A percentile compares a stretch with the other conserved stretches of the same genome.
phyloP scores from a whole-genome alignment of 345 rosid species.

The Gossypium herbaceum region DNA sequence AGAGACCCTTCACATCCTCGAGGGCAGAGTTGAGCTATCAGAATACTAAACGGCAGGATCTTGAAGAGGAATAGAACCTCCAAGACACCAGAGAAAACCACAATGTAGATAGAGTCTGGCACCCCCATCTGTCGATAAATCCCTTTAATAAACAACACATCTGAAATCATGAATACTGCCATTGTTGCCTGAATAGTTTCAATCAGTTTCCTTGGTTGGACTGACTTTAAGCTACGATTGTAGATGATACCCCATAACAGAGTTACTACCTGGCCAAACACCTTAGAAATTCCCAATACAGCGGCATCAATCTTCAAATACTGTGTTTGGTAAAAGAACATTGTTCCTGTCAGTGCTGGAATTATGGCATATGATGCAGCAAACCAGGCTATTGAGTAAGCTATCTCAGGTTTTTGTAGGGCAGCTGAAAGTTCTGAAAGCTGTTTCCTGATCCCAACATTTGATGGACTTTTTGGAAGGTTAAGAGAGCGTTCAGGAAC shows the following conservation, averaged over 20 bases:
- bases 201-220: constrained; percentile 61
- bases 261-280: constrained; percentile 76
- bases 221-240: constrained; percentile 46
- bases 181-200: constrained; percentile 58
- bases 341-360: constrained; percentile 81
- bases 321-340: constrained; percentile 92
- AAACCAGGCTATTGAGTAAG: constrained; percentile 65
- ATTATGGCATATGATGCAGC: constrained; percentile 67
- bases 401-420: constrained; percentile 56
- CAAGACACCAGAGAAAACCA: constrained; percentile 57
- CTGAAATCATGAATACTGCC: constrained; percentile 65
- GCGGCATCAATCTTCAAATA: constrained; percentile 53
- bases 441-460: constrained; percentile 53
- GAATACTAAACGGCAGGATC: constrained; percentile 68
- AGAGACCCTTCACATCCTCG: constrained; percentile 89
- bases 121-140: constrained; percentile 55
- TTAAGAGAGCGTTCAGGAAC: constrained; percentile 58
- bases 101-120: constrained; percentile 53
- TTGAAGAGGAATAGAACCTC: constrained; percentile 74
- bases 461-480: constrained; percentile 50
- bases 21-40: constrained; percentile 70
- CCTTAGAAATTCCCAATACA: constrained; percentile 70
- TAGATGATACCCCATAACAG: constrained; percentile 75
- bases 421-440: constrained; percentile 53
- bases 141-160: constrained; percentile 63